phyloP scores from a whole-genome alignment of 1,284 basidiomycete genomes.

The Wallemia mellicola region DNA sequence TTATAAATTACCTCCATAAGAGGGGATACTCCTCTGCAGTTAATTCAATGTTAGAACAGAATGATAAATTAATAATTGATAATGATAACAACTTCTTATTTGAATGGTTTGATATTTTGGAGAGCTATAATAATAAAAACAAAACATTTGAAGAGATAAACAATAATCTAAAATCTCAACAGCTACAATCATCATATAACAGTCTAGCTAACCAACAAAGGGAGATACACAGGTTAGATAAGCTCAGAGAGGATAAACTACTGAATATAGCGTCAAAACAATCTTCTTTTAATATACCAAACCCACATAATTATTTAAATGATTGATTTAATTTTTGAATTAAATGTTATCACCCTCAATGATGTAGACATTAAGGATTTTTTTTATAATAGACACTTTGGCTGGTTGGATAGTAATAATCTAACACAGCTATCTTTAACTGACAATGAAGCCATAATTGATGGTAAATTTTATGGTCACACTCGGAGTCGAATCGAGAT shows the following conservation, averaged over 20 bases:
- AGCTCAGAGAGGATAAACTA: not conserved
- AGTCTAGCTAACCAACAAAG: not conserved
- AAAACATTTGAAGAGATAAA: not conserved
- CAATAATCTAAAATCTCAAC: not conserved
- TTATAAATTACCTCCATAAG: not conserved
- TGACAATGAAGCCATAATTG: too few relatives aligned
- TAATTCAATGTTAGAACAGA: not conserved
- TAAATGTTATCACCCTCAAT: too few relatives aligned
- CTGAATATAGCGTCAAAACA: not conserved
- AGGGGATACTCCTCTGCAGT: not conserved
- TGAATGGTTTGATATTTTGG: not conserved
- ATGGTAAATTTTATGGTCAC: too few relatives aligned
- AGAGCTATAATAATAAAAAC: not conserved
- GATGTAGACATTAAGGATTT: too few relatives aligned
- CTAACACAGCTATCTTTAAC: too few relatives aligned
- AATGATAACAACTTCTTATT: not conserved
- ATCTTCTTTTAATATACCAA: not conserved
- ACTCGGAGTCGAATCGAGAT: too few relatives aligned
- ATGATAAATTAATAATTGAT: not conserved
- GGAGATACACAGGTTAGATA: not conserved
- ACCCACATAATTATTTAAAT: not conserved
- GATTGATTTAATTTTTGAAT: too few relatives aligned
- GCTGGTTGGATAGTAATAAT: too few relatives aligned
- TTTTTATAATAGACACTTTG: too few relatives aligned
- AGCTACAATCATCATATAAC: not conserved